These are phyloP conservation scores for Tillandsia leiboldiana DNA, from an alignment of 176 grass and related monocot genomes.

Conservation along the genomic window DNA sequence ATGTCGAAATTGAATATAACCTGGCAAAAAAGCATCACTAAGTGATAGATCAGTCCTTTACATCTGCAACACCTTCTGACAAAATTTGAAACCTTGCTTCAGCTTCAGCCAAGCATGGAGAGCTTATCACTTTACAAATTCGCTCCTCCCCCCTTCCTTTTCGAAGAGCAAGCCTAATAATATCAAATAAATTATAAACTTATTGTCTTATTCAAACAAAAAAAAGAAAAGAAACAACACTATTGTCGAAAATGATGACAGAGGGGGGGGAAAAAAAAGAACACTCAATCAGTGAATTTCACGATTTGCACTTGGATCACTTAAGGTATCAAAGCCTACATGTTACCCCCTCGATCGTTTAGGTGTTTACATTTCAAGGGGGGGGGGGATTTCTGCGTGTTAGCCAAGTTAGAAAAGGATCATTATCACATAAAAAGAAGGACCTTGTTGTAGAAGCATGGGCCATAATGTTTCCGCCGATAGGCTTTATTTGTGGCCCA, in stretches of 20 bases:
- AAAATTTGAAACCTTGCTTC: constrained; percentile 72
- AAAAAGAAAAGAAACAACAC: neutral
- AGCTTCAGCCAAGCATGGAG: constrained; percentile 74
- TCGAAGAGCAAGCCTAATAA: constrained; percentile 66
- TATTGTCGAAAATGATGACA: too few relatives aligned
- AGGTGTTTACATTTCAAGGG: too few relatives aligned
- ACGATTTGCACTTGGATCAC: too few relatives aligned
- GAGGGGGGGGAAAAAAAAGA: too few relatives aligned
- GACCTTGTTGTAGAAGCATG: constrained; percentile 77
- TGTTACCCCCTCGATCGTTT: too few relatives aligned
- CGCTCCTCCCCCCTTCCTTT: constrained; percentile 88
- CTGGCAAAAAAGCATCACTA: too few relatives aligned
- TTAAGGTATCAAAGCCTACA: too few relatives aligned
- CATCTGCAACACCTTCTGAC: constrained; percentile 57
- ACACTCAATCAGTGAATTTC: too few relatives aligned
- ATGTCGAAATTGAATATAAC: too few relatives aligned
- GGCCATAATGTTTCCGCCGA: constrained; percentile 92
- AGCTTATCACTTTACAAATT: constrained; percentile 83
- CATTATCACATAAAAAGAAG: neutral
- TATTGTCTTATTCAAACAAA: neutral
- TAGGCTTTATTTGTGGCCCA: constrained; percentile 81
- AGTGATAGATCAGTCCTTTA: constrained; percentile 49
- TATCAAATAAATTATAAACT: neutral
- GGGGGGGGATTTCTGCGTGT: too few relatives aligned
- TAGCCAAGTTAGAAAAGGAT: too few relatives aligned